Conservation (phyloP, 345 rosid genomes). For the Turnera subulata region DNA sequence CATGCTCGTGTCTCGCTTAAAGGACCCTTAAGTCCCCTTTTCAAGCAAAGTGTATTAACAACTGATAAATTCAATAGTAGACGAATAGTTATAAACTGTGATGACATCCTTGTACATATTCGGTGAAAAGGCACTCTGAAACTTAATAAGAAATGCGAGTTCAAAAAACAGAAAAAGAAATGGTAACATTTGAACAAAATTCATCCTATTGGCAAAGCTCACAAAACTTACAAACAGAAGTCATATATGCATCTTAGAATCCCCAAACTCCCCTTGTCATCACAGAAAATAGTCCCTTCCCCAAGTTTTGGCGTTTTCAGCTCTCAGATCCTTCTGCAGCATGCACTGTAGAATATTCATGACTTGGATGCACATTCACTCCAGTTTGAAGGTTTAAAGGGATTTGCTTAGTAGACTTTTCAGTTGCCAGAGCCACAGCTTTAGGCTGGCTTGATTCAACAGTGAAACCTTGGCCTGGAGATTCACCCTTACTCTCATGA, state of each 20-base stretch:
- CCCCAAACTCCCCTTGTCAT: slow-evolving; percentile 63
- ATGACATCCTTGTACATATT: no score
- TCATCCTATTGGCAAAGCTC: background rate
- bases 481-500: slow-evolving; percentile 50
- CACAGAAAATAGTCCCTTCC: slow-evolving; percentile 47
- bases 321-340: slow-evolving; percentile 20
- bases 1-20: no score
- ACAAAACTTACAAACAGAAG: background rate
- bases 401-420: slow-evolving; percentile 11
- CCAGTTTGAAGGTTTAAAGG: slow-evolving; percentile 33
- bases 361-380: slow-evolving; percentile 25
- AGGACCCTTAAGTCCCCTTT: no score
- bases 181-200: background rate
- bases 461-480: slow-evolving; percentile 8
- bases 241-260: slow-evolving; percentile 31
- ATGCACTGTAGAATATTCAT: slow-evolving; percentile 20
- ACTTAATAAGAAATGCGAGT: no score
- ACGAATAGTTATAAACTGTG: no score
- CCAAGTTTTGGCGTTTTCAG: slow-evolving; percentile 25
- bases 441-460: slow-evolving; percentile 10
- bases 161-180: background rate
- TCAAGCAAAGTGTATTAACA: no score
- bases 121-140: no score
- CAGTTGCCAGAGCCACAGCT: slow-evolving; percentile 7
- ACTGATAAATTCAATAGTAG: no score